These are phyloP conservation scores for Umbelopsis isabellina DNA, from an alignment of 192 early-diverging fungal genomes.

Conservation along the genomic window DNA sequence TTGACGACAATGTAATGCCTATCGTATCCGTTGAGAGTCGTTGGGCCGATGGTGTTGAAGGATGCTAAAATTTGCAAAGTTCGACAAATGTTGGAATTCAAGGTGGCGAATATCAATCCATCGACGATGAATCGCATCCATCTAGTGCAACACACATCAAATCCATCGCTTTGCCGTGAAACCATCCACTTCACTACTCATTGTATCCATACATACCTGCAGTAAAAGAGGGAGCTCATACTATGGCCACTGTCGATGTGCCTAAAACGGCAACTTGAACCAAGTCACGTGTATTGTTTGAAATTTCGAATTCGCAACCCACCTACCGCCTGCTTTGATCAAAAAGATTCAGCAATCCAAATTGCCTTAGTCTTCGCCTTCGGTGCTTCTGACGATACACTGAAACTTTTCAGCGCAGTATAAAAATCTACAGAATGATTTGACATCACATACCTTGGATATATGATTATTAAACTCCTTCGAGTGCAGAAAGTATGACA, in stretches of 20 bases:
- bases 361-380: too few relatives aligned
- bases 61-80: not conserved
- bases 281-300: not conserved
- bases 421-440: too few relatives aligned
- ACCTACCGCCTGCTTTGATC: too few relatives aligned
- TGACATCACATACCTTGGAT: too few relatives aligned
- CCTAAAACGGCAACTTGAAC: conserved; percentile 11
- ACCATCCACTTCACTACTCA: not conserved
- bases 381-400: too few relatives aligned
- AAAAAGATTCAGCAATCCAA: too few relatives aligned
- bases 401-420: too few relatives aligned
- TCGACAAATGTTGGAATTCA: not conserved
- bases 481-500: too few relatives aligned
- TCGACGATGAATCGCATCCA: not conserved
- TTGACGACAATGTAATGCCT: too few relatives aligned
- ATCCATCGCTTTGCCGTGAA: not conserved
- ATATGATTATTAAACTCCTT: too few relatives aligned
- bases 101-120: not conserved
- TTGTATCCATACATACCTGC: conserved; percentile 16
- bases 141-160: not conserved
- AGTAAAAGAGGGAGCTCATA: conserved; percentile 19
- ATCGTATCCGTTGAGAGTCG: too few relatives aligned
- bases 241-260: not conserved
- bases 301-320: too few relatives aligned
- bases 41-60: not conserved